phyloP scores from a whole-genome alignment of 345 rosid genomes.

The Acer campestre region DNA sequence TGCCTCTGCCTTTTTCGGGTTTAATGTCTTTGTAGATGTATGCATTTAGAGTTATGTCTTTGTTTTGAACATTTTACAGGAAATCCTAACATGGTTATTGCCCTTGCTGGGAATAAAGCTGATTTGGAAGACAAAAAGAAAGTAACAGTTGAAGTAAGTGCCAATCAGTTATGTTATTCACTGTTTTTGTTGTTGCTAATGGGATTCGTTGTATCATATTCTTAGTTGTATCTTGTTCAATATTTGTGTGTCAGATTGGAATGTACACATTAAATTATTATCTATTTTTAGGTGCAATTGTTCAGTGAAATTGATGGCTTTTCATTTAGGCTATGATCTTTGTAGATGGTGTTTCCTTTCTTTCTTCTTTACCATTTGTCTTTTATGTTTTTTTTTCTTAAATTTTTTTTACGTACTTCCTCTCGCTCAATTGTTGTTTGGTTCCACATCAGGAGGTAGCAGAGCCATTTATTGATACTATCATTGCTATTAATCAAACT shows the following conservation, averaged over 20 bases:
- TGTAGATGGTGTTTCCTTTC: not conserved
- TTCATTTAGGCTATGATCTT: not conserved
- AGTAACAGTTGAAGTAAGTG: conserved; percentile 57
- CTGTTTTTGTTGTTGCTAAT: not conserved
- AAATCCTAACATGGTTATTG: conserved; percentile 56
- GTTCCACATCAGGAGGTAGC: too few relatives aligned
- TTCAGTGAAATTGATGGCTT: not conserved
- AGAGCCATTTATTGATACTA: too few relatives aligned
- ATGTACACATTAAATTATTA: not conserved
- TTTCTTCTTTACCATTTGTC: not conserved
- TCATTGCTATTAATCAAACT: too few relatives aligned
- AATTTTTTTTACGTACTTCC: too few relatives aligned
- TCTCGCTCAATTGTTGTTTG: too few relatives aligned
- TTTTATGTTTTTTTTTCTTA: too few relatives aligned
- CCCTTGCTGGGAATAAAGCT: conserved; percentile 65
- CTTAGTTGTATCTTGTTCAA: not conserved
- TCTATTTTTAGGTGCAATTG: not conserved
- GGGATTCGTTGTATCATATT: not conserved
- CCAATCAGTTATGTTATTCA: conserved; percentile 1
- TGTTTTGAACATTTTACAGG: conserved; percentile 32
- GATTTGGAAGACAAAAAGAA: conserved; percentile 60
- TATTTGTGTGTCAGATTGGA: not conserved
- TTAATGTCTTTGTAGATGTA: not conserved
- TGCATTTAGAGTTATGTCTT: not conserved
- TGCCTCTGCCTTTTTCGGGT: too few relatives aligned